Base-by-base conservation (phyloP, 129 eudicot genomes). In the Heracleum sosnowskyi region DNA sequence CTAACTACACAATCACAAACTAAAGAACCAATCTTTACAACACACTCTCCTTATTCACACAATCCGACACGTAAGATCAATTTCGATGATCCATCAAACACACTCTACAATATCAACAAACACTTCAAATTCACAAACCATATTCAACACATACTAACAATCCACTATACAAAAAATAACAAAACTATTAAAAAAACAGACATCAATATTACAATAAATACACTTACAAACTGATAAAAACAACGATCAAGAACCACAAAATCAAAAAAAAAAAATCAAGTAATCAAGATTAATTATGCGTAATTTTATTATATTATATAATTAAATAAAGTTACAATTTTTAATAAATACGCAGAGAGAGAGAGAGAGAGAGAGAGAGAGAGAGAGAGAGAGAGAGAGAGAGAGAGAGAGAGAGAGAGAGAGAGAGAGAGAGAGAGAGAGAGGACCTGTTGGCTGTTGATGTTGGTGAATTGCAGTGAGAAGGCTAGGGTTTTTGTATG, bases 401-500 rank as follows among this genome's bases (percentile, higher is more conserved):
- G 39, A 1, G 39, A 36, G 39, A 36, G 39, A 36, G 39, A 36
- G 39, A 36, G 40, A 37, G 40, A 37, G 40, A 37, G 40, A 37
- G 37, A 35, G 37, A 35, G 37, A 35, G 37, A 35, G 37, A 35
- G 40, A 37, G 40, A 37, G 40, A 37, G 40, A 41, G 45, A 28
- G n/a, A 63, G 69, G 34, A 64, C 72, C 72, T 66, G 37, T 28
- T 63, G n/a, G n/a, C n/a, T 22, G 64, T n/a, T 60, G 20, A 29
- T 28, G 13, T 31, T 64, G 18, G 18, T 63, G 26, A 60, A n/a
- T 60, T 64, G 70, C 39, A 64, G 70, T 29, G 22, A 64, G 39
- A 66, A 66, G 24, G n/a, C 39, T 66, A 66, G 72, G 72, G 72
- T 66, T 66, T 66, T 66, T 29, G 72, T 26, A 26, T 60, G 33